A percentile compares a stretch with the other conserved stretches of the same genome.
phyloP scores from a whole-genome alignment of 2,329 filamentous ascomycete species.

The Trichophyton schoenleinii region DNA sequence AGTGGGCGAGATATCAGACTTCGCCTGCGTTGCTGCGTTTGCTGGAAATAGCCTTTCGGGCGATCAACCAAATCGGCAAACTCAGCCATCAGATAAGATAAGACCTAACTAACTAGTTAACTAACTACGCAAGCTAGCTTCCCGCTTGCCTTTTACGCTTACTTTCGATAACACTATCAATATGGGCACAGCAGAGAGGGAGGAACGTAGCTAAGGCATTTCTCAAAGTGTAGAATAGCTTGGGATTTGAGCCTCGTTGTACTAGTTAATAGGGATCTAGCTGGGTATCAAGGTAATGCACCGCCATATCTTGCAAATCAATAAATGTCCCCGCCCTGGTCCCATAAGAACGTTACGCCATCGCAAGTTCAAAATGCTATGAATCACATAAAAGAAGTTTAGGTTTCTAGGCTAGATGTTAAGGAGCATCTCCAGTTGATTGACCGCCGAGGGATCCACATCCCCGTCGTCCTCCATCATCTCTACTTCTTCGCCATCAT shows the following conservation, averaged over 20 bases:
- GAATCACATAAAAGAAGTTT: neutral
- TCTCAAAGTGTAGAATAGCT: neutral
- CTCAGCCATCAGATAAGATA: neutral
- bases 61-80: neutral
- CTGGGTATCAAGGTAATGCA: neutral
- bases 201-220: too few species aligned
- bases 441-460: constrained; percentile 9
- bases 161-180: too few species aligned
- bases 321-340: neutral
- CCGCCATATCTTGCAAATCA: neutral
- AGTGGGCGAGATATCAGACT: neutral
- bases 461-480: constrained; percentile 10
- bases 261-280: neutral
- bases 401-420: constrained; percentile 2
- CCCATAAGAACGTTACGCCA: neutral
- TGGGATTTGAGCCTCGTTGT: neutral
- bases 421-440: constrained; percentile 10
- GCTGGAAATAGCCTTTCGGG: neutral
- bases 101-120: too few species aligned
- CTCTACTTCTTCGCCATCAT: constrained; percentile 2
- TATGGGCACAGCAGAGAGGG: too few species aligned
- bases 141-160: too few species aligned
- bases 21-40: too few species aligned
- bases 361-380: neutral
- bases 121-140: too few species aligned